Percentiles rank a stretch among this genome's conserved stretches.
These are phyloP conservation scores for Psilocybe cubensis DNA, from an alignment of 768 basidiomycete genomes.

Conservation along the genomic window DNA sequence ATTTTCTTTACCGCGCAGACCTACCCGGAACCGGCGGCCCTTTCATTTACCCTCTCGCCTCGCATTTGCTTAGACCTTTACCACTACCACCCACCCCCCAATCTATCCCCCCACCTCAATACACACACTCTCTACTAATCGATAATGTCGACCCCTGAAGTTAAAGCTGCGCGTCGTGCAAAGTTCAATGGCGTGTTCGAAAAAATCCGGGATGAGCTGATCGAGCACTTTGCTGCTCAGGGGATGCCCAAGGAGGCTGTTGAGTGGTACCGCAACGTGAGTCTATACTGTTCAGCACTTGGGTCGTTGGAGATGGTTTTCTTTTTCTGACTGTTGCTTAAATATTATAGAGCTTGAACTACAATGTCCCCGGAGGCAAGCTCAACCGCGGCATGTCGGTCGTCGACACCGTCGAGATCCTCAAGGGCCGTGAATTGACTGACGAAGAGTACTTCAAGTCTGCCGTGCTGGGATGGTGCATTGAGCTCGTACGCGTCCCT, in stretches of 20 bases:
- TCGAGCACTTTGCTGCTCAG: conserved; percentile 65
- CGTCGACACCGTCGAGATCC: conserved; percentile 89
- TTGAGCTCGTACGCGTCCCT: conserved; percentile 80
- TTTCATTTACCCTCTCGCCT: background rate
- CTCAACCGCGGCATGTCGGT: conserved; percentile 97
- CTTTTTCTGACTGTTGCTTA: background rate
- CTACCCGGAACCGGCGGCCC: background rate
- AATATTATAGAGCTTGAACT: conserved; percentile 74
- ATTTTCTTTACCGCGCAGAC: background rate
- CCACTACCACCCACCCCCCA: conserved; percentile 2
- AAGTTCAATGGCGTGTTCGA: conserved; percentile 78
- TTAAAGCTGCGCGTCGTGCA: conserved; percentile 50
- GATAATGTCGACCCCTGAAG: conserved; percentile 21
- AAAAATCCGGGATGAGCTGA: conserved; percentile 75
- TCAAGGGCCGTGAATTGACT: conserved; percentile 68
- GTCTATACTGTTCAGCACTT: conserved; percentile 20
- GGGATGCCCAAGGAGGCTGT: conserved; percentile 85
- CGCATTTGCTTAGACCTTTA: background rate
- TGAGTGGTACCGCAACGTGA: conserved; percentile 82
- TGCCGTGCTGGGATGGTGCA: conserved; percentile 92
- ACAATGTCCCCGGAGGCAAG: conserved; percentile 97
- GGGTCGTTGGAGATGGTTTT: background rate
- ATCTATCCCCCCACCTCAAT: background rate
- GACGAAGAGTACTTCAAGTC: conserved; percentile 90
- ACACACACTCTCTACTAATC: background rate